Conservation (phyloP, 192 early-diverging fungal species). For the Hyaloraphidium curvatum region DNA sequence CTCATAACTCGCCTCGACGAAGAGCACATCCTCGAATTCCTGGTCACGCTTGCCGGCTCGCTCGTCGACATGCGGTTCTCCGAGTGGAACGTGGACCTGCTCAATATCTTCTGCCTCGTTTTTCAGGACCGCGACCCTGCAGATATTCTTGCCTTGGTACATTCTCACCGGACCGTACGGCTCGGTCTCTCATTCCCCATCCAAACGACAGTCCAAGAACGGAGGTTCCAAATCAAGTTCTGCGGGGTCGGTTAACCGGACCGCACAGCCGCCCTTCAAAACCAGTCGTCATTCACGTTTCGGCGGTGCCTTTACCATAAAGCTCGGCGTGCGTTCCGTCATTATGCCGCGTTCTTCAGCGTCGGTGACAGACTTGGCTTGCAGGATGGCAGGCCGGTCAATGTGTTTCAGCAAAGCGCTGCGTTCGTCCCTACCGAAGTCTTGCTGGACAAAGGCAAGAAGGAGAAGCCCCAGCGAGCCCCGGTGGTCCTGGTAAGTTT, state of each 20-base stretch:
- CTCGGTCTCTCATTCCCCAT: not conserved
- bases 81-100: slow-evolving; percentile 39
- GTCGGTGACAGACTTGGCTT: not conserved
- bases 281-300: not conserved
- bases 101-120: slow-evolving; percentile 43
- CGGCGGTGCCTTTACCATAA: not conserved
- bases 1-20: slow-evolving; percentile 33
- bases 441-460: not conserved
- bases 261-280: not conserved
- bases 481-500: not conserved
- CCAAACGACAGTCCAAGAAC: not conserved
- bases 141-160: slow-evolving; percentile 17
- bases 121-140: slow-evolving; percentile 29
- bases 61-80: slow-evolving; percentile 29
- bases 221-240: not conserved
- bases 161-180: no score
- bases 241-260: not conserved
- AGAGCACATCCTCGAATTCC: slow-evolving; percentile 39
- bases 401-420: not conserved
- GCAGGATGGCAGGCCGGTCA: not conserved
- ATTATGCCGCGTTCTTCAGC: not conserved
- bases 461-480: not conserved
- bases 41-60: slow-evolving; percentile 51
- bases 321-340: not conserved
- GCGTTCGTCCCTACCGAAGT: not conserved